Percentiles rank a stretch among this genome's conserved stretches.
These are phyloP conservation scores for Serpula lacrymans DNA, from an alignment of 768 basidiomycete genomes.

Conservation along the genomic window DNA sequence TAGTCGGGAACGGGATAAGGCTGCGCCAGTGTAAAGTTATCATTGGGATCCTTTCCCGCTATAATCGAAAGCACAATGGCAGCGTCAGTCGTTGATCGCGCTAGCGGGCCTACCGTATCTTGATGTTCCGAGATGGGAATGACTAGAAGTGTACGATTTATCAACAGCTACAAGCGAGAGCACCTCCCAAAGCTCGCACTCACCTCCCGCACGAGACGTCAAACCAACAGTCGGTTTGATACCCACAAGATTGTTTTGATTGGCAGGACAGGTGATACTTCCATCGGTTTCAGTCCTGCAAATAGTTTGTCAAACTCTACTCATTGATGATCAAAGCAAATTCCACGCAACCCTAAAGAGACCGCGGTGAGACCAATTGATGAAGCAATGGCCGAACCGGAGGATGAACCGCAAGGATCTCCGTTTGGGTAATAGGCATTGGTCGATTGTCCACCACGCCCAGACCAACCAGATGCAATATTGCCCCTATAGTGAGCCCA, in stretches of 20 bases:
- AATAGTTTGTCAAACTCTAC: background rate
- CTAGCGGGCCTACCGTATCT: conserved; percentile 58
- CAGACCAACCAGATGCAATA: conserved; percentile 54
- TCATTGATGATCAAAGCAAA: background rate
- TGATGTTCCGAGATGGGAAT: conserved; percentile 56
- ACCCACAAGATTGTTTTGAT: conserved; percentile 52
- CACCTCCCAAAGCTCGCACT: too few species aligned
- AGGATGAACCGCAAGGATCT: conserved; percentile 57
- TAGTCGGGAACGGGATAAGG: conserved; percentile 53
- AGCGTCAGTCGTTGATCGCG: conserved; percentile 50
- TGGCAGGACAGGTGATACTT: conserved; percentile 51
- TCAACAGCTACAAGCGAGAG: too few species aligned
- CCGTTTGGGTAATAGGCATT: conserved; percentile 48
- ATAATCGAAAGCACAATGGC: conserved; percentile 56
- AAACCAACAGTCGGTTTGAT: conserved; percentile 61
- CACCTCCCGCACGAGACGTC: conserved; percentile 58
- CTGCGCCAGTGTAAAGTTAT: conserved; percentile 52
- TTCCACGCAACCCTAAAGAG: conserved; percentile 37
- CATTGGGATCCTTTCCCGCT: conserved; percentile 51
- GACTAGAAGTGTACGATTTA: conserved; percentile 29
- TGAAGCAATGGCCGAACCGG: conserved; percentile 54
- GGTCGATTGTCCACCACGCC: conserved; percentile 47
- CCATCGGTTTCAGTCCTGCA: conserved; percentile 47
- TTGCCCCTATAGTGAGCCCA: conserved; percentile 47
- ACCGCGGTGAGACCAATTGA: conserved; percentile 52